These are phyloP conservation scores for Borealophlyctis nickersoniae DNA, from an alignment of 192 early-diverging fungal species.

Conservation along the genomic window DNA sequence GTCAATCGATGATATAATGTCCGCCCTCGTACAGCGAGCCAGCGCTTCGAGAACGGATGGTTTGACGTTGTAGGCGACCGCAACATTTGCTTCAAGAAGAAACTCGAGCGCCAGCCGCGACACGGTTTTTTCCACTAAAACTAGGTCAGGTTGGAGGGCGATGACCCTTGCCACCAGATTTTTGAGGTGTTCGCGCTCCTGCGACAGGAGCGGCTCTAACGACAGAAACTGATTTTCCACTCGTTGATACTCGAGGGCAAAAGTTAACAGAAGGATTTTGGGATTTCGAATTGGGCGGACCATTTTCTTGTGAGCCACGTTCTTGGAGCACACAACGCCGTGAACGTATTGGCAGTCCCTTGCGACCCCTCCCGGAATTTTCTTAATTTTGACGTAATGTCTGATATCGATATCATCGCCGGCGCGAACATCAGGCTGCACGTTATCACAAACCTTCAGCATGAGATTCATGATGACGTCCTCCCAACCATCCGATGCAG, in stretches of 20 bases:
- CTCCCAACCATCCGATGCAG: constrained; percentile 56
- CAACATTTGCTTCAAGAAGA: constrained; percentile 73
- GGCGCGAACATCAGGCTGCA: constrained; percentile 58
- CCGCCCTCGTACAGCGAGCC: constrained; percentile 81
- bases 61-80: constrained; percentile 84
- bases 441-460: constrained; percentile 58
- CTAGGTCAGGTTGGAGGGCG: constrained; percentile 70
- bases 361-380: constrained; percentile 82
- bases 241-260: constrained; percentile 80
- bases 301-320: constrained; percentile 90
- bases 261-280: constrained; percentile 80
- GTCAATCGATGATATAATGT: constrained; percentile 80
- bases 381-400: constrained; percentile 92
- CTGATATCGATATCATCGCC: constrained; percentile 80
- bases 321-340: constrained; percentile 93
- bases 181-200: constrained; percentile 80
- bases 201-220: constrained; percentile 73
- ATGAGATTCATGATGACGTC: constrained; percentile 68
- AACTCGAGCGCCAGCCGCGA: constrained; percentile 83
- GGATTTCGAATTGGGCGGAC: constrained; percentile 61
- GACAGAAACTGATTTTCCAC: constrained; percentile 74
- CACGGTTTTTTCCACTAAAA: constrained; percentile 79
- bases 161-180: constrained; percentile 77
- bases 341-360: constrained; percentile 78
- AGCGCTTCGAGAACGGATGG: constrained; percentile 78